Evolutionary conservation across 2,329 filamentous ascomycete species (phyloP), one percentile per base, ranked within the genome.

Genomic region (Fusarium piperis): DNA sequence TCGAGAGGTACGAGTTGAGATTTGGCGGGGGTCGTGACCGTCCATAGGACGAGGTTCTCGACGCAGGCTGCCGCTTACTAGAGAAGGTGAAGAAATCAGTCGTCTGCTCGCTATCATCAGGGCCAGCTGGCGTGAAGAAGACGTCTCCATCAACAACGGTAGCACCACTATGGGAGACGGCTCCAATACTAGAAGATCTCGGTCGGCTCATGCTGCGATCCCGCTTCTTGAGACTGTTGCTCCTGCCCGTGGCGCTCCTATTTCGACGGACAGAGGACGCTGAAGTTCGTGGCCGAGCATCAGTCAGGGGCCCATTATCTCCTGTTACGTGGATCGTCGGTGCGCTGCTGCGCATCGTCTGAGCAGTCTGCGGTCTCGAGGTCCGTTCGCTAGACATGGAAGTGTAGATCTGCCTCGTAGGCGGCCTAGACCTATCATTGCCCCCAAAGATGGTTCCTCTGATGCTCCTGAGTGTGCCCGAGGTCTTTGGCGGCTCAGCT

Each of bases 371-470:
- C n/a, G 75, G 80, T 56, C 78, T 71, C 4, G 76, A 72, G 1
- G 79, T 72, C 52, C 84, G 85, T 20, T 85, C 83, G 23, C 75
- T 77, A 6, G 76, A 74, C 7, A 78, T 77, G n/a, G 76, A 67
- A 9, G 78, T 78, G 67, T 81, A 84, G 23, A 80, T 75, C 57
- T 79, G 80, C 76, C 79, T 85, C 75, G 78, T 84, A 81, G 82
- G 81, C 71, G 83, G 79, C 72, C 80, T 80, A 38, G 81, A 82
- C 68, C 85, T 82, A 39, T 86, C 85, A 56, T 83, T 83, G 57
- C 87, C 84, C n/a, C 92, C 91, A 78, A 97, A 95, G 30, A 98
- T 91, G 79, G 93, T 96, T 28, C 92, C 91, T 71, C 87, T 89
- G 70, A 93, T 85, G 77, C 89, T 93, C 73, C 89, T 90, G 39